These are phyloP conservation scores for Rhizopogon roseolus DNA, from an alignment of 768 basidiomycete genomes.

Conservation along the genomic window DNA sequence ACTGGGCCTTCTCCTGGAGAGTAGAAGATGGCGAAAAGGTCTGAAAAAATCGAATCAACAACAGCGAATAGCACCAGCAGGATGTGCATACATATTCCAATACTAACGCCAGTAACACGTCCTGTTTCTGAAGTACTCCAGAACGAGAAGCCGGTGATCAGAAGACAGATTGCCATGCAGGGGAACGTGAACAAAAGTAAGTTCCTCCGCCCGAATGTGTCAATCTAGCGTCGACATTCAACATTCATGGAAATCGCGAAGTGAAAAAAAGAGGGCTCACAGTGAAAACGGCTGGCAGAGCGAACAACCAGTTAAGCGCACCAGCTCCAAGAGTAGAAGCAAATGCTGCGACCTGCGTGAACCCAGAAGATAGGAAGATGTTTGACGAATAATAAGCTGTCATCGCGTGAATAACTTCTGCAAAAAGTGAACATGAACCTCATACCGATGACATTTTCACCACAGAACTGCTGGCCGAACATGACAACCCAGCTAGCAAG, in stretches of 20 bases:
- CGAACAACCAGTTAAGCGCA: constrained; percentile 59
- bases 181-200: constrained; percentile 78
- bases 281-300: constrained; percentile 59
- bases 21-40: constrained; percentile 63
- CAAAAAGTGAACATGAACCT: neutral
- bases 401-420: neutral
- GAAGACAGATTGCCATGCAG: constrained; percentile 70
- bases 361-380: constrained; percentile 63
- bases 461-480: constrained; percentile 84
- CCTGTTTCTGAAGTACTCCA: constrained; percentile 34
- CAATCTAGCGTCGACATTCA: constrained; percentile 39
- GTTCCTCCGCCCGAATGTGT: constrained; percentile 75
- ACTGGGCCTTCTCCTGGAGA: constrained; percentile 89
- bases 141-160: constrained; percentile 74
- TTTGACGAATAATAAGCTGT: constrained; percentile 77
- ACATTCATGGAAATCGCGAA: constrained; percentile 1
- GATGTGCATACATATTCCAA: constrained; percentile 39
- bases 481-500: constrained; percentile 62
- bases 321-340: constrained; percentile 67
- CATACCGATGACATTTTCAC: constrained; percentile 60
- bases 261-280: constrained; percentile 28
- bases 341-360: constrained; percentile 49
- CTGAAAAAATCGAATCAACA: constrained; percentile 10
- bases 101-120: constrained; percentile 44
- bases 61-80: too few species aligned